Percentiles rank a stretch among this genome's conserved stretches.
Evolutionary conservation across 1,284 basidiomycete species (phyloP).

Genomic region (Coriolopsis trogii): DNA sequence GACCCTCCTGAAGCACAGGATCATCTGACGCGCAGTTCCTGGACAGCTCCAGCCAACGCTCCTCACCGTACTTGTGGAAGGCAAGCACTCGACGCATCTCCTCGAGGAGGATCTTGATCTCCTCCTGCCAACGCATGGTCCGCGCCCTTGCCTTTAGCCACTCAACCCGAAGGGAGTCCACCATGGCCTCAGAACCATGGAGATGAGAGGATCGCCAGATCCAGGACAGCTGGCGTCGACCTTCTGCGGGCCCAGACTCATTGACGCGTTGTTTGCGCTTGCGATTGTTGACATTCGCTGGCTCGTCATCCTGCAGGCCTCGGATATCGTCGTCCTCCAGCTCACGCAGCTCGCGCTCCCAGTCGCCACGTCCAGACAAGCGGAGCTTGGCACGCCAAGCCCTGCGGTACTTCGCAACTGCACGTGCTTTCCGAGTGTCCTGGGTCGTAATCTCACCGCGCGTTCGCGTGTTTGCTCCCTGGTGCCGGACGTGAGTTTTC

Average conservation of each 20-base stretch:
- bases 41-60: neutral
- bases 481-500: slow-evolving; percentile 28
- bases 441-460: neutral
- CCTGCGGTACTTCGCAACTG: slow-evolving; percentile 10
- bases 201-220: slow-evolving; percentile 5
- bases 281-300: neutral
- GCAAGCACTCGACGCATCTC: slow-evolving; percentile 33
- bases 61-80: neutral
- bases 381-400: slow-evolving; percentile 10
- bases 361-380: slow-evolving; percentile 2
- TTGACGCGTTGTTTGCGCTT: neutral
- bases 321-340: slow-evolving; percentile 8
- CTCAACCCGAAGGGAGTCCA: slow-evolving; percentile 9
- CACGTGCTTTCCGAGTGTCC: neutral
- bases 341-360: slow-evolving; percentile 26
- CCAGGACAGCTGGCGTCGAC: slow-evolving; percentile 6
- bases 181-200: neutral
- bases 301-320: slow-evolving; percentile 2
- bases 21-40: neutral
- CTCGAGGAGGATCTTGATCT: slow-evolving; percentile 35
- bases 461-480: slow-evolving; percentile 29
- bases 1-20: neutral
- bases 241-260: neutral
- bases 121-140: slow-evolving; percentile 37
- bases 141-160: slow-evolving; percentile 18